phyloP scores from a whole-genome alignment of 1,284 basidiomycete species.

The Tilletia caries region DNA sequence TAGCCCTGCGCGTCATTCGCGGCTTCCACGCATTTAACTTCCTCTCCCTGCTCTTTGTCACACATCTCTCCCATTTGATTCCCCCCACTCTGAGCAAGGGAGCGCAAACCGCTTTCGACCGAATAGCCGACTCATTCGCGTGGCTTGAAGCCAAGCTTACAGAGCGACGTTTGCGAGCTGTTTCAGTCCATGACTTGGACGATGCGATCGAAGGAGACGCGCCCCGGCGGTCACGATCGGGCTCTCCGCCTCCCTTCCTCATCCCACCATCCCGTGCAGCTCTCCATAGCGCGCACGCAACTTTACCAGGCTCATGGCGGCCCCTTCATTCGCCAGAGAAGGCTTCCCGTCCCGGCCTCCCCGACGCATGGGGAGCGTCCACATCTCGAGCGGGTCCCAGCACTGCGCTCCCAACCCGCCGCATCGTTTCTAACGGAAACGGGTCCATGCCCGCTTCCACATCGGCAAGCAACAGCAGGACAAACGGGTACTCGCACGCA shows the following conservation, averaged over 20 bases:
- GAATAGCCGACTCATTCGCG: too few relatives aligned
- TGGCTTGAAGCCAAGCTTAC: too few relatives aligned
- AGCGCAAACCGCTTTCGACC: too few relatives aligned
- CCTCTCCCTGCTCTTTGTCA: neutral
- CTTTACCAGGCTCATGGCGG: slow-evolving; percentile 2
- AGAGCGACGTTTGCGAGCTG: too few relatives aligned
- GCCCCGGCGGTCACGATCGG: too few relatives aligned
- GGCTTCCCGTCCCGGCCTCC: neutral
- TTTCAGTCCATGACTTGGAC: too few relatives aligned
- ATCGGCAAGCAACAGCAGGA: neutral
- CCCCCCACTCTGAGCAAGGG: neutral
- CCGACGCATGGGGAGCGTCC: neutral
- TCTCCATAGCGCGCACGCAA: neutral
- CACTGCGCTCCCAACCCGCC: neutral
- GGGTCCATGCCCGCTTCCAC: too few relatives aligned
- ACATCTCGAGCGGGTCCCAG: too few relatives aligned
- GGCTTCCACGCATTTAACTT: neutral
- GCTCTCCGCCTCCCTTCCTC: too few relatives aligned
- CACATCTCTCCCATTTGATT: neutral
- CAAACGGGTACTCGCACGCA: neutral
- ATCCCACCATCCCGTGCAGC: too few relatives aligned
- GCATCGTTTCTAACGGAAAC: neutral
- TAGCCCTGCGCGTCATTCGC: neutral
- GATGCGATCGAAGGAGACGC: too few relatives aligned
- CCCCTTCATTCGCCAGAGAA: neutral